Evolutionary conservation across 176 grass and related monocot genomes (phyloP), one percentile per base, ranked within the genome.

Genomic region (Eleusine coracana): DNA sequence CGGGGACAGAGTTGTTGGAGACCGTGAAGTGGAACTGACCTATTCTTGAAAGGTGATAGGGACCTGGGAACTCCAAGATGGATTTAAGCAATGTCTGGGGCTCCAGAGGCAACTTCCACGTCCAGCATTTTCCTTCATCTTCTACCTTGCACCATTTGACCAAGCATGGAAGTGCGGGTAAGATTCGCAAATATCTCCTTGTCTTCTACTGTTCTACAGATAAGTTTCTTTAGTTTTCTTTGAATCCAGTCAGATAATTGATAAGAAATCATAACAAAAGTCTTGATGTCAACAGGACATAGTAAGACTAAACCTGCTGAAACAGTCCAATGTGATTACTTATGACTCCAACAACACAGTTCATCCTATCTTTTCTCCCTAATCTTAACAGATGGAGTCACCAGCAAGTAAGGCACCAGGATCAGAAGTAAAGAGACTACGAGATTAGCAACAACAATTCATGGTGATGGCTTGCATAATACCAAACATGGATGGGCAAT

Each of bases 11-110:
- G 77, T 88, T 25, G 86, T 80, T 89, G 89, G 84, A 48, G 69
- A 73, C 20, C 72, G 78, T 87, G 80, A 72, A 91, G 88, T 81
- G 81, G 72, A 94, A 89, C 80, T 85, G 80, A 89, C 89, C 68
- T 85, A 87, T 89, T 86, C 68, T 79, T 73, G 78, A 71, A 18
- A 72, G 77, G 61, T 79, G 89, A 89, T 61, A 87, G 86, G 49
- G 86, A 89, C 89, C 55, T 85, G 73, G 77, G 66, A 89, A 75
- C 83, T 37, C 63, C 62, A 84, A 85, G 29, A 72, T 89, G 45
- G 77, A 80, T 70, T 84, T 86, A 80, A 87, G 84, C 84, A 87
- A 83, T 84, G 78, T 80, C 87, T 87, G 80, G 45, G 79, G 28
- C 68, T 67, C 58, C n/a, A 72, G 58, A 88, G 63, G 75, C 73